Evolutionary conservation across 1,284 basidiomycete species (phyloP).

Genomic region (Mycena sp.): DNA sequence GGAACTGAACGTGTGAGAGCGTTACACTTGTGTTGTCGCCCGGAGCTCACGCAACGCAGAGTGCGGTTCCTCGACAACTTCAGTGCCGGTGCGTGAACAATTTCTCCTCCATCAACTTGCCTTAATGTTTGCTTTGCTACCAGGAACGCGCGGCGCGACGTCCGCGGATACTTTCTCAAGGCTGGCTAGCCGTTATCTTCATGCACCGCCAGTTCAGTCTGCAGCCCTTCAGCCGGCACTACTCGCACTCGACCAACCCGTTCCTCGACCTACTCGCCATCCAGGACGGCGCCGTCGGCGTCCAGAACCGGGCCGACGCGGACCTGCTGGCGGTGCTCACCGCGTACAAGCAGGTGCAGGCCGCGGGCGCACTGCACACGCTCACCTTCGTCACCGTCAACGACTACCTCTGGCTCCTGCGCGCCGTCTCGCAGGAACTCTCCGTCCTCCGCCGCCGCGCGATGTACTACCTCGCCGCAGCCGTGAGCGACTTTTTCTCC

Average conservation of each 20-base stretch:
- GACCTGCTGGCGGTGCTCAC: conserved; percentile 80
- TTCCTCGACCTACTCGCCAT: conserved; percentile 96
- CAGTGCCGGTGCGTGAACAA: conserved; percentile 83
- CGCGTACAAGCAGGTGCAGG: conserved; percentile 85
- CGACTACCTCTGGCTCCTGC: conserved; percentile 94
- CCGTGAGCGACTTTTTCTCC: conserved; percentile 99
- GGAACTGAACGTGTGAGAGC: conserved; percentile 94
- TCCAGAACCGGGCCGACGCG: conserved; percentile 68
- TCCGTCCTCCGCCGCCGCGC: conserved; percentile 74
- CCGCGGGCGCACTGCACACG: conserved; percentile 80
- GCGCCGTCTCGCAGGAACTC: conserved; percentile 82
- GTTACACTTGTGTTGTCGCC: conserved; percentile 27
- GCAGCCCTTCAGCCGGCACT: conserved; percentile 96
- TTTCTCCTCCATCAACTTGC: conserved; percentile 3
- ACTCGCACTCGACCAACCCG: conserved; percentile 97
- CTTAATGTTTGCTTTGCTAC: conserved; percentile 11
- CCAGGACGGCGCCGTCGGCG: conserved; percentile 47
- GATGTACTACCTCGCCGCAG: conserved; percentile 97
- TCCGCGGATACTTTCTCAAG: conserved; percentile 98
- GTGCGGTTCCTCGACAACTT: conserved; percentile 99
- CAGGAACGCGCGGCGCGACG: conserved; percentile 95
- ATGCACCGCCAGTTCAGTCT: conserved; percentile 98
- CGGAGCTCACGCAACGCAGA: conserved; percentile 54
- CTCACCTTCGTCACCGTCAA: conserved; percentile 95
- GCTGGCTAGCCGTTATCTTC: conserved; percentile 98